Base-by-base conservation (phyloP, 306 rosid genomes). In the Boehmeria nivea region DNA sequence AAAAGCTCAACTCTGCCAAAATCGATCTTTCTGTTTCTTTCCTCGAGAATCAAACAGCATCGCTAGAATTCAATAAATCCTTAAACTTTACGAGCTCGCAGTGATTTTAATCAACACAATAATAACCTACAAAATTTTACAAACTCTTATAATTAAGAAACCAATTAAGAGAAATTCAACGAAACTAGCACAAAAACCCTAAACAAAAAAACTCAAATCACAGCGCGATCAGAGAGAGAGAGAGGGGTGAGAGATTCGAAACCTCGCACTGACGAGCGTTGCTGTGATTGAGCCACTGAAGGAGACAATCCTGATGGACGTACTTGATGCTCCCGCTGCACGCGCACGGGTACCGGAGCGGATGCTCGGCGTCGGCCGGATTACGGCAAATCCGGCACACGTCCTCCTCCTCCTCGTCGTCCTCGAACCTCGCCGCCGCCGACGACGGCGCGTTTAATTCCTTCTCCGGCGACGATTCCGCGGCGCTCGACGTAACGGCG, bases 221-320 rank as follows among this genome's bases (percentile, higher is more conserved):
- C 16, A n/a, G 34, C 33, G 18, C n/a, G 39, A 33, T 21, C 17
- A 45, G 4, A 27, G 48, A 72, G 27, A 68, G 6, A 44, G 24
- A 42, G 8, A 43, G 50, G n/a, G n/a, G n/a, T n/a, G n/a, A 59
- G n/a, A 40, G 44, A 65, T 51, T 50, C 61, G 1, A 59, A 69
- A 93, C 99, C 96, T 93, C 99, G 84, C 99, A 93, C 76, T 93
- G 99, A 48, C 99, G 95, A 63, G 96, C 99, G 78, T 93, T 93
- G 84, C 99, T 93, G 71, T 93, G 99, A 81, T 83, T 87, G 57
- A 93, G 96, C 99, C 99, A 93, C 83, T 87, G 99, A 66, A 93
- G 85, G 54, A 93, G 95, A 71, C 99, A 93, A 46, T 88, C 99
- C 70, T 93, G 99, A 57, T 87, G 99, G 54, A 93, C 99, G 61